Percentiles rank a stretch among this genome's conserved stretches.
Conservation (phyloP, 1,284 basidiomycete genomes). For the Ceratorhiza oryzae-sativae region DNA sequence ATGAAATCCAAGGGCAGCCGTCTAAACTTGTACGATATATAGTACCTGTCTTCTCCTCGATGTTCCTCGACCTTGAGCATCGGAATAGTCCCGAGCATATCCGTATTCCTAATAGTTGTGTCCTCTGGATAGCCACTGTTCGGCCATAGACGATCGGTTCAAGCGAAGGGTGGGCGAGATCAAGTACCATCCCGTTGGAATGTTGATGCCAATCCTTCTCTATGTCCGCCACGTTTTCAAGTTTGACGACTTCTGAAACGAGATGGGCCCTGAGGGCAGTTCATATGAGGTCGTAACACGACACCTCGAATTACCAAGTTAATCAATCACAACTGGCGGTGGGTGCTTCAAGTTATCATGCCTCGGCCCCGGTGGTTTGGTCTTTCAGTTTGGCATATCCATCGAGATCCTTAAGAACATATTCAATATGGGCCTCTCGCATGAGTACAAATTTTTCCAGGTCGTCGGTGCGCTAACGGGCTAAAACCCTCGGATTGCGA, state of each 20-base stretch:
- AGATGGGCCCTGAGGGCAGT: too few species aligned
- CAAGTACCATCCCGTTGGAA: constrained; percentile 55
- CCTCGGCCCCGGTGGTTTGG: too few species aligned
- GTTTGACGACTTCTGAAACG: constrained; percentile 47
- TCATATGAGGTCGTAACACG: too few species aligned
- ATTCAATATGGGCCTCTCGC: too few species aligned
- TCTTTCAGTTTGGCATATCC: too few species aligned
- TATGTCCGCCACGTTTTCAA: constrained; percentile 53
- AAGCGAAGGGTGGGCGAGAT: constrained; percentile 58
- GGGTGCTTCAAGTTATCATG: too few species aligned
- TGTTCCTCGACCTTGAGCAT: not conserved
- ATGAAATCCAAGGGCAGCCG: constrained; percentile 56
- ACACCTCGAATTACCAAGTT: too few species aligned
- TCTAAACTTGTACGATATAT: constrained; percentile 45
- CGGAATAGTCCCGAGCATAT: not conserved
- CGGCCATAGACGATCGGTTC: constrained; percentile 53
- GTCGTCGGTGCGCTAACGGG: constrained; percentile 50
- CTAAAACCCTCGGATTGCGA: constrained; percentile 48
- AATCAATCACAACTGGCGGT: too few species aligned
- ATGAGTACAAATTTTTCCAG: too few species aligned
- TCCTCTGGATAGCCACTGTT: constrained; percentile 38
- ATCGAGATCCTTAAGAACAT: too few species aligned
- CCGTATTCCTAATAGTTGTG: not conserved
- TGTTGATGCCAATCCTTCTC: constrained; percentile 59
- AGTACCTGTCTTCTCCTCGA: constrained; percentile 3